phyloP scores from a whole-genome alignment of 305 asterid species.

The Rubia occidens region DNA sequence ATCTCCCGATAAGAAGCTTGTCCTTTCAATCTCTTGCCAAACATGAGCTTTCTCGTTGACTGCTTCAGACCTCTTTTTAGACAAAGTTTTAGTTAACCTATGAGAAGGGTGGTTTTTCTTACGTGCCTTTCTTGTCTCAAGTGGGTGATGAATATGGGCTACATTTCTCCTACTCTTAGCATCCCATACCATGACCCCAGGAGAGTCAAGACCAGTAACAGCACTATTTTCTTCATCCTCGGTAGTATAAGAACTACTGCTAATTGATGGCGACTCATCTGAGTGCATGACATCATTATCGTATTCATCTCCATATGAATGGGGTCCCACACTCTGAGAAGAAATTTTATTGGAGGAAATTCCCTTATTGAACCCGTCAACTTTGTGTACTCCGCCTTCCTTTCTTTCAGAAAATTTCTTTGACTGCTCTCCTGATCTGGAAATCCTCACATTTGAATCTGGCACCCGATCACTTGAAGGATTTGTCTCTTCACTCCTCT shows the following conservation, averaged over 20 bases:
- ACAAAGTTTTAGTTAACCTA: conserved; percentile 37
- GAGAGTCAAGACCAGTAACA: conserved; percentile 78
- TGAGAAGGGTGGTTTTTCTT: conserved; percentile 41
- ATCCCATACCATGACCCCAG: conserved; percentile 89
- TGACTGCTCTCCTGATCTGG: conserved; percentile 37
- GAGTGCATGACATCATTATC: conserved; percentile 27
- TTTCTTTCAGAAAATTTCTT: conserved; percentile 32
- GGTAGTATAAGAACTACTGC: conserved; percentile 53
- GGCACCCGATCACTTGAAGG: conserved; percentile 29
- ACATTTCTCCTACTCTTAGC: conserved; percentile 64
- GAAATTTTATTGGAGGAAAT: conserved; percentile 16
- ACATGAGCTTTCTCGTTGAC: conserved; percentile 45
- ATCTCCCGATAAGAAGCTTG: conserved; percentile 65
- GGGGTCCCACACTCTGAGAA: conserved; percentile 13
- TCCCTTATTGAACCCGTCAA: conserved; percentile 26
- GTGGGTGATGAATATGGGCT: conserved; percentile 88
- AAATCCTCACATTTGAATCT: conserved; percentile 33
- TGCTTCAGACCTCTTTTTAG: conserved; percentile 60
- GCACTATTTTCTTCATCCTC: conserved; percentile 63
- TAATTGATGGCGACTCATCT: conserved; percentile 58
- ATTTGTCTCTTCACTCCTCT: conserved; percentile 39
- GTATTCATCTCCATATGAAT: conserved; percentile 40
- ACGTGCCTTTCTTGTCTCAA: conserved; percentile 49
- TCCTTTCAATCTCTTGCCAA: conserved; percentile 84
- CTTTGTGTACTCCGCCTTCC: conserved; percentile 26